phyloP scores from a whole-genome alignment of 2,329 filamentous ascomycete genomes.

The Rugonectria rugulosa region DNA sequence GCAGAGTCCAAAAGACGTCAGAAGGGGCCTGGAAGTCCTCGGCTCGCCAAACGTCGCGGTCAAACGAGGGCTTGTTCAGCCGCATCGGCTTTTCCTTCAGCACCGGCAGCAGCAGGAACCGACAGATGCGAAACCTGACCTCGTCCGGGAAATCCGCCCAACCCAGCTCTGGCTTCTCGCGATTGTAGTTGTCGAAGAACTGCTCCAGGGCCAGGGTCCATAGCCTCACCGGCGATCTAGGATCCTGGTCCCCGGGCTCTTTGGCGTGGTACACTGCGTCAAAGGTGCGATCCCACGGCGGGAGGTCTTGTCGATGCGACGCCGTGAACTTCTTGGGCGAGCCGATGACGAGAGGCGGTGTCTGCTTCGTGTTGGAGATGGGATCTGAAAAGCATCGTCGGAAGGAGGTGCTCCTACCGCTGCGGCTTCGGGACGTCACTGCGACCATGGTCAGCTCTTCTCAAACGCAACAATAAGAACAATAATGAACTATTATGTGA shows the following conservation, averaged over 20 bases:
- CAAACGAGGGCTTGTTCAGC: conserved; percentile 40
- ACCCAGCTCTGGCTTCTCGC: conserved; percentile 10
- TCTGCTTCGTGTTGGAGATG: not conserved
- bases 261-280: conserved; percentile 46
- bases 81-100: conserved; percentile 35
- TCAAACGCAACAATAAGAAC: not conserved
- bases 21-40: conserved; percentile 44
- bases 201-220: conserved; percentile 26
- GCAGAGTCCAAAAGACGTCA: conserved; percentile 34
- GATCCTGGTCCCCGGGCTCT: conserved; percentile 14
- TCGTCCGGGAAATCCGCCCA: conserved; percentile 38
- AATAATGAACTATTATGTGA: not conserved
- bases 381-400: too few relatives aligned
- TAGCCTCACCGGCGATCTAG: not conserved
- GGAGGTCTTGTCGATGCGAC: conserved; percentile 25
- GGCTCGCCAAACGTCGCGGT: conserved; percentile 44
- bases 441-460: too few relatives aligned
- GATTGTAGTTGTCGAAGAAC: conserved; percentile 32
- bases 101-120: conserved; percentile 29
- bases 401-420: too few relatives aligned
- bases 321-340: too few relatives aligned
- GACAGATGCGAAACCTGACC: conserved; percentile 40
- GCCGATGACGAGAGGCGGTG: not conserved
- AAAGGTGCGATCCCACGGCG: conserved; percentile 47
- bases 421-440: too few relatives aligned